phyloP scores from a whole-genome alignment of 441 rosid species.

The Pelargonium citronellum region DNA sequence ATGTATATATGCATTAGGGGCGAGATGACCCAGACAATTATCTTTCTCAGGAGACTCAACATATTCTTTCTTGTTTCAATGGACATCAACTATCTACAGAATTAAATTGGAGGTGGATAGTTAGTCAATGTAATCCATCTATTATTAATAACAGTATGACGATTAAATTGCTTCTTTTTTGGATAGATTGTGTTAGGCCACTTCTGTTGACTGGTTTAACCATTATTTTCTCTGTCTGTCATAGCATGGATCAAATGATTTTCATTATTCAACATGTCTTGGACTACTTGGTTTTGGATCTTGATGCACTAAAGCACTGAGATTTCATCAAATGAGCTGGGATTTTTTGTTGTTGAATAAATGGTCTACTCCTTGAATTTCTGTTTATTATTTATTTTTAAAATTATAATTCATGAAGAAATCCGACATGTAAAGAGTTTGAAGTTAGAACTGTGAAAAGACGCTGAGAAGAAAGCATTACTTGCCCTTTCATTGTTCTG shows the following conservation, averaged over 20 bases:
- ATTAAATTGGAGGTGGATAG: not conserved
- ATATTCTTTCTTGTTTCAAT: not conserved
- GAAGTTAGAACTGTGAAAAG: not conserved
- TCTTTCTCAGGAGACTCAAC: not conserved
- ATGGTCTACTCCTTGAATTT: not conserved
- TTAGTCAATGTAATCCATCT: not conserved
- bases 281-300: conserved; percentile 1
- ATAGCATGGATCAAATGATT: not conserved
- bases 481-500: not conserved
- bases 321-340: not conserved
- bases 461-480: not conserved
- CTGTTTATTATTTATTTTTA: too few species aligned
- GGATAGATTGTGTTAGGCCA: not conserved
- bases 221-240: not conserved
- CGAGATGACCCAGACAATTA: not conserved
- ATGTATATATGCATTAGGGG: not conserved
- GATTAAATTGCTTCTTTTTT: not conserved
- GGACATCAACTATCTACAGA: not conserved
- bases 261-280: not conserved
- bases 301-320: conserved; percentile 6
- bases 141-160: not conserved
- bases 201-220: not conserved
- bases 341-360: too few species aligned
- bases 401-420: too few species aligned
- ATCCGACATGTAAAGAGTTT: not conserved